Evolutionary conservation across 305 asterid species (phyloP), one percentile per base, ranked within the genome.

Genomic region (Rubia peregrina): DNA sequence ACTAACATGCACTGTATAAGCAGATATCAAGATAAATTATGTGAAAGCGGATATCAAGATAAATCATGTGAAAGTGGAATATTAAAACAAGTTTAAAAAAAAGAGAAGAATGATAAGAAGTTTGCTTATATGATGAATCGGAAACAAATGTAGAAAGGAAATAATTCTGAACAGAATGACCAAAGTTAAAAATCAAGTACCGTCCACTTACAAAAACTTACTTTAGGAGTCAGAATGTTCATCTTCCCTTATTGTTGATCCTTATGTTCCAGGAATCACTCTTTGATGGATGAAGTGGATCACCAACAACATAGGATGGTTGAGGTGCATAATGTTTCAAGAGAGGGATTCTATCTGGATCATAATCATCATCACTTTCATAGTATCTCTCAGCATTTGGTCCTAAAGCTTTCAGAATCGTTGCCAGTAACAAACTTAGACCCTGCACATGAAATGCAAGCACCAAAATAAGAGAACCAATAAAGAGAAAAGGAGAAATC

Each of bases 301-400:
- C 95, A 53, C 75, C 72, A 75, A 77, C 87, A 76, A 66, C 90
- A 82, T 84, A 83, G 66, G 95, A 68, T 68, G 86, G 81, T 21
- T 89, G 77, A 48, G 96, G 96, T 67, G 75, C 95, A 77, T 93
- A 93, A 74, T 79, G 82, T 83, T 84, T 88, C 82, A 93, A 84
- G 61, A 93, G 86, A 36, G 97, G 98, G 67, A 85, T 96, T 82
- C 97, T 78, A 69, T 86, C 95, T 7, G 95, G 94, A 33, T 70
- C 76, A 67, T 86, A 86, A 43, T 93, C 98, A 75, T 93, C 98
- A 80, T 90, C 98, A 74, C 97, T 93, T 76, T 88, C 97, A 76
- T 90, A 93, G 82, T 80, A 88, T 71, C 85, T 90, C 82, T 85
- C 95, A 59, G 80, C 64, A 77, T 85, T 83, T 73, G 97, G 88